Conservation (phyloP, 108 stramenopile genomes). For the Conticribra guillardii region DNA sequence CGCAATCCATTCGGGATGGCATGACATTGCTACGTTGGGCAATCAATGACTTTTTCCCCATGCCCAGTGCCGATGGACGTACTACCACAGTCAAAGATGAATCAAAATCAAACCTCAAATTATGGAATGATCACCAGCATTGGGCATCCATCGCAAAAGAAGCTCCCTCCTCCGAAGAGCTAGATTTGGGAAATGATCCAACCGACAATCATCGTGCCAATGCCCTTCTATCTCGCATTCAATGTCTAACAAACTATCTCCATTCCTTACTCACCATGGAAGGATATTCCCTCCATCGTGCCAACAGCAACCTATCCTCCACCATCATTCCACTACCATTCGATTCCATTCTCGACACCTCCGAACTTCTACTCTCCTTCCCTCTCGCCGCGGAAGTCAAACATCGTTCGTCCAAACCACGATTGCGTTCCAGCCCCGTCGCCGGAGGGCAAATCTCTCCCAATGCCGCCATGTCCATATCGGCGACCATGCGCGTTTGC, state of each 20-base stretch:
- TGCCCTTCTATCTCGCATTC: slow-evolving; percentile 20
- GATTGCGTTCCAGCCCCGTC: slow-evolving; percentile 34
- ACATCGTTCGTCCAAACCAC: slow-evolving; percentile 24
- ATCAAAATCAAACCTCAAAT: not conserved
- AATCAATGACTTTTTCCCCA: slow-evolving; percentile 39
- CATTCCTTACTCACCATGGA: slow-evolving; percentile 24
- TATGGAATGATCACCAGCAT: slow-evolving; percentile 21
- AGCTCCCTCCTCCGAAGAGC: slow-evolving; percentile 1
- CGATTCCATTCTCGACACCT: slow-evolving; percentile 32
- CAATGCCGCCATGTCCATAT: slow-evolving; percentile 36
- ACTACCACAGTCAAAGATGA: not conserved
- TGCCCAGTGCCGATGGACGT: slow-evolving; percentile 1
- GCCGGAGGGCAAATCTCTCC: slow-evolving; percentile 36
- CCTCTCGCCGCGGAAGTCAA: slow-evolving; percentile 38
- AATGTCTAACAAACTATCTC: slow-evolving; percentile 26
- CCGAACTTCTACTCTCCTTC: slow-evolving; percentile 42
- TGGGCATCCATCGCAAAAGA: slow-evolving; percentile 25
- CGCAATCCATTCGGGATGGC: slow-evolving; percentile 20
- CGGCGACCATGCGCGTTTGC: slow-evolving; percentile 25
- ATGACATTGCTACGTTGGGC: slow-evolving; percentile 28
- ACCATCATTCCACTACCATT: slow-evolving; percentile 14
- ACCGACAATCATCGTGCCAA: slow-evolving; percentile 23
- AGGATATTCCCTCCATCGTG: slow-evolving; percentile 27
- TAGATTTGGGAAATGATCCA: slow-evolving; percentile 21
- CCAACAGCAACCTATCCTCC: not conserved